These are phyloP conservation scores for Primulina huaijiensis DNA, from an alignment of 257 asterid genomes.

Conservation along the genomic window DNA sequence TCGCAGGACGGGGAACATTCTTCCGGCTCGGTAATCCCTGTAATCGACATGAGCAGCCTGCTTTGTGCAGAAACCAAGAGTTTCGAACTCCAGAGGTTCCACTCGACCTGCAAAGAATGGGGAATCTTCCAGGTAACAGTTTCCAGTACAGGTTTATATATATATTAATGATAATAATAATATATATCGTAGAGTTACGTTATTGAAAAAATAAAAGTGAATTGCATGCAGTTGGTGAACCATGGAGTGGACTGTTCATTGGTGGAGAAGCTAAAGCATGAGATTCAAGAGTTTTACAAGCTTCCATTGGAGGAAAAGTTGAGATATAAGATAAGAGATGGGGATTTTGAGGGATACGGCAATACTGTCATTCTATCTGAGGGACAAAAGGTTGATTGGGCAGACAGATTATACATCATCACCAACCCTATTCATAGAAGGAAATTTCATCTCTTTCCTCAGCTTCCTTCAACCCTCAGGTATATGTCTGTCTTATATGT, in stretches of 20 bases:
- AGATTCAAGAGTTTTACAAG: conserved; percentile 53
- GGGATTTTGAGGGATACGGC: conserved; percentile 66
- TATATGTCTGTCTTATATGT: conserved; percentile 1
- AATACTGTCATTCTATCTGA: conserved; percentile 25
- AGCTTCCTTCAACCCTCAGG: conserved; percentile 60
- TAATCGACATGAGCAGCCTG: conserved; percentile 41
- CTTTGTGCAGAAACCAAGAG: conserved; percentile 23
- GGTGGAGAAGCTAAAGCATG: conserved; percentile 47
- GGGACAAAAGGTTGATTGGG: conserved; percentile 58
- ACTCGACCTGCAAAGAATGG: conserved; percentile 55
- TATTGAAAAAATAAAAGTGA: background rate
- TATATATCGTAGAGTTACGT: no score
- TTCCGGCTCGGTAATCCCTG: conserved; percentile 33
- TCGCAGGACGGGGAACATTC: background rate
- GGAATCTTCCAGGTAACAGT: conserved; percentile 59
- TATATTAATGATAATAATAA: no score
- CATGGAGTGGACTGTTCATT: conserved; percentile 52
- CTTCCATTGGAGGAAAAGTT: conserved; percentile 55
- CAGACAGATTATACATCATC: conserved; percentile 54
- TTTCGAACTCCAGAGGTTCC: conserved; percentile 39
- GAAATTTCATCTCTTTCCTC: conserved; percentile 55
- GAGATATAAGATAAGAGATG: conserved; percentile 35
- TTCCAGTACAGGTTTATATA: no score
- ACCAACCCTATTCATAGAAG: conserved; percentile 45
- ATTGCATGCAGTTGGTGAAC: conserved; percentile 47